These are phyloP conservation scores for Aspergillus oerlinghausenensis DNA, from an alignment of 2,329 filamentous ascomycete genomes.

Conservation along the genomic window DNA sequence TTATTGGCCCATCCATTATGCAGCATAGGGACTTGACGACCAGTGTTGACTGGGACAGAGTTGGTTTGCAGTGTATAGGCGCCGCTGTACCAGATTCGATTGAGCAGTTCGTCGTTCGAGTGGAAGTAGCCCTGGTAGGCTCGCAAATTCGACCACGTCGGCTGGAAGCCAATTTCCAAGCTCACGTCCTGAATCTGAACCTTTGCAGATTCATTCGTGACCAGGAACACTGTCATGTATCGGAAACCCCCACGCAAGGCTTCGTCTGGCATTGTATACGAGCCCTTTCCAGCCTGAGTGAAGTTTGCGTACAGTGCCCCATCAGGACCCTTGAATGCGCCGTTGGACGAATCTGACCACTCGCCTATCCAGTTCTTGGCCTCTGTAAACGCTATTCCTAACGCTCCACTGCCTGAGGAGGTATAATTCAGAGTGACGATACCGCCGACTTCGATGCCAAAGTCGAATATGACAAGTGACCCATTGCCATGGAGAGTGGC, in stretches of 20 bases:
- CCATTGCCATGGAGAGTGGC: slow-evolving; percentile 38
- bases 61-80: slow-evolving; percentile 51
- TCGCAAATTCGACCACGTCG: slow-evolving; percentile 49
- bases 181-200: slow-evolving; percentile 36
- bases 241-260: no score
- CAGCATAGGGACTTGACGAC: slow-evolving; percentile 30
- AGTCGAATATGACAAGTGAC: slow-evolving; percentile 55
- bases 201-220: slow-evolving; percentile 26
- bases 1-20: slow-evolving; percentile 38
- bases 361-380: slow-evolving; percentile 46
- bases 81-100: slow-evolving; percentile 55
- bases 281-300: slow-evolving; percentile 23
- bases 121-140: slow-evolving; percentile 53
- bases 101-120: slow-evolving; percentile 48
- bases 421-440: slow-evolving; percentile 51
- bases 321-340: slow-evolving; percentile 40
- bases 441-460: slow-evolving; percentile 56
- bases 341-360: slow-evolving; percentile 48
- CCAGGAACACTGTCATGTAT: slow-evolving; percentile 41
- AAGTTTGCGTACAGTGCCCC: slow-evolving; percentile 37
- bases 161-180: slow-evolving; percentile 46
- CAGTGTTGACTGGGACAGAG: slow-evolving; percentile 35
- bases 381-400: slow-evolving; percentile 48
- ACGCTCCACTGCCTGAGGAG: slow-evolving; percentile 32
- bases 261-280: no score